Evolutionary conservation across 495 filamentous ascomycete species (phyloP), one percentile per base, ranked within the genome.

Genomic region (Hyphodiscus hymeniophilus): DNA sequence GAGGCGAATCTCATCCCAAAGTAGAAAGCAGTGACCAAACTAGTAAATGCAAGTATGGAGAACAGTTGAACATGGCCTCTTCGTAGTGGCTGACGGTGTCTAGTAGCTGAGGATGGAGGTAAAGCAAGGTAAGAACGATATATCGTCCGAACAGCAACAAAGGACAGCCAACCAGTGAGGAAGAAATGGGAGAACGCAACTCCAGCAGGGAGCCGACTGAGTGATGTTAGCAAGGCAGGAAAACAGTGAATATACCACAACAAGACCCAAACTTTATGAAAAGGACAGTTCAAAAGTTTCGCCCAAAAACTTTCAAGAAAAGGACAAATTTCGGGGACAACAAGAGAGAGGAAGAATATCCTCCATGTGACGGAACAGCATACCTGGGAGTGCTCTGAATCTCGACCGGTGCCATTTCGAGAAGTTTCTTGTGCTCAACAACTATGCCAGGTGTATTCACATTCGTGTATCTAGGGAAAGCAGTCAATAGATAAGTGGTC

Each of bases 71-170:
- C 60, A 47, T 71, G 54, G 50, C 61, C 70, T 28, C 50, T 54
- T 48, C 72, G 68, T 26, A 66, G 57, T 2, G 62, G 46, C n/a
- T 65, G 54, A 30, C 72, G 72, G 12, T 56, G 57, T n/a, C 73
- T 63, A 13, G 73, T 76, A 23, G 64, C 58, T 33, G 70, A 63
- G 17, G 67, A 59, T 17, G 74, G 72, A 3, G 68, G 58, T 7
- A 75, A 59, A n/a, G 58, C 63, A 38, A 60, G 63, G 45, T 69
- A 68, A 2, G 72, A 70, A 38, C 62, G 62, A 32, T 66, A 68
- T 16, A 74, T 62, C 22, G 66, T 67, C 40, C 44, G 51, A 18
- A 55, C 50, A 18, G 69, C 58, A 5, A 64, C 60, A 38, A 60
- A 63, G 7, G 62, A 66, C 40, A 72, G 60, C 42, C 64, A 66